phyloP scores from a whole-genome alignment of 768 basidiomycete genomes.

The Kwoniella newhampshirensis region DNA sequence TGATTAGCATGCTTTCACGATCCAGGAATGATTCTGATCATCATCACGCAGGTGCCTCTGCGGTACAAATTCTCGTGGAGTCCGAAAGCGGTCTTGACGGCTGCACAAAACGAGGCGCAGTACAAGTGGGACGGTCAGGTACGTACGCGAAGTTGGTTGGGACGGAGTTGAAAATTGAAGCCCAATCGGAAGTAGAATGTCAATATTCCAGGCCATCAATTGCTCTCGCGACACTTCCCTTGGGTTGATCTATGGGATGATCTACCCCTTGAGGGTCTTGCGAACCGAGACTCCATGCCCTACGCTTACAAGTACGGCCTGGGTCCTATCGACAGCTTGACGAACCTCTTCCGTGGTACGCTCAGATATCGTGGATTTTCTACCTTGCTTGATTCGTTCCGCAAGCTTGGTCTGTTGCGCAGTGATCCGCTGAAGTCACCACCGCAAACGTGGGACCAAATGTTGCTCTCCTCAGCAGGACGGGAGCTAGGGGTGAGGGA shows the following conservation, averaged over 20 bases:
- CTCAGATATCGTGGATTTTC: constrained; percentile 85
- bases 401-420: constrained; percentile 67
- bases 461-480: constrained; percentile 29
- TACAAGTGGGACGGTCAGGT: constrained; percentile 66
- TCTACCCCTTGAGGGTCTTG: constrained; percentile 73
- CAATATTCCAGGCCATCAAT: constrained; percentile 59
- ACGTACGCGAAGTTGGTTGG: constrained; percentile 22
- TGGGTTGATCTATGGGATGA: constrained; percentile 66
- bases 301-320: constrained; percentile 71
- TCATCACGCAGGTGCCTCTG: constrained; percentile 61
- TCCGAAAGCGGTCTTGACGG: constrained; percentile 78
- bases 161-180: constrained; percentile 2
- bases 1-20: neutral
- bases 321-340: constrained; percentile 55
- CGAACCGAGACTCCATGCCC: constrained; percentile 76
- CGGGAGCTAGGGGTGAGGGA: constrained; percentile 36
- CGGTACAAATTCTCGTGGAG: constrained; percentile 96
- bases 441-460: constrained; percentile 55
- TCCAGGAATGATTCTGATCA: neutral
- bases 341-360: constrained; percentile 79
- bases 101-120: constrained; percentile 69
- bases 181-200: constrained; percentile 30
- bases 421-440: constrained; percentile 47
- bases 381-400: constrained; percentile 70
- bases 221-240: constrained; percentile 65